phyloP scores from a whole-genome alignment of 192 early-diverging fungal species.

The Rhizophagus sp. region DNA sequence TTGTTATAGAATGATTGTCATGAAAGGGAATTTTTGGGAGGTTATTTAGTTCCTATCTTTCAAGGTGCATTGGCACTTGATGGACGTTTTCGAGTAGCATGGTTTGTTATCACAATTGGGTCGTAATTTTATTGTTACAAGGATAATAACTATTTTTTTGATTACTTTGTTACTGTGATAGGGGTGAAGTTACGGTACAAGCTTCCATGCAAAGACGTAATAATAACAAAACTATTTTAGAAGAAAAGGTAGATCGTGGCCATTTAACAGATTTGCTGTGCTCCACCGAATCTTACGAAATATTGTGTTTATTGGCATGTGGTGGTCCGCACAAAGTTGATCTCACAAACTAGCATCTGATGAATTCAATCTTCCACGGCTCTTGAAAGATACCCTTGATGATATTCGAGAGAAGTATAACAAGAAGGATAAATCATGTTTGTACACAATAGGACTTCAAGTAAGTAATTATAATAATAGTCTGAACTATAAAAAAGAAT shows the following conservation, averaged over 20 bases:
- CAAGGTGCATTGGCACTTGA: conserved; percentile 32
- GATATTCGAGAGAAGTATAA: conserved; percentile 2
- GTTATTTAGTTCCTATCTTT: conserved; percentile 33
- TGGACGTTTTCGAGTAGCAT: conserved; percentile 19
- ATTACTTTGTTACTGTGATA: not conserved
- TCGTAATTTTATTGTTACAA: too few relatives aligned
- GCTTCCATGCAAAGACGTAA: conserved; percentile 19
- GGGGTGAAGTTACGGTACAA: conserved; percentile 13
- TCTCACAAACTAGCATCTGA: conserved; percentile 16
- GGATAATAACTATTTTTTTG: too few relatives aligned
- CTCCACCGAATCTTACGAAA: conserved; percentile 9
- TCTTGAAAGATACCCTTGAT: not conserved
- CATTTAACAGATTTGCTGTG: conserved; percentile 29
- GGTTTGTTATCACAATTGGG: conserved; percentile 22
- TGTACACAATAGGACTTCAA: conserved; percentile 29
- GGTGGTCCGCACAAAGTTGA: conserved; percentile 24
- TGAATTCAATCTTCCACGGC: not conserved
- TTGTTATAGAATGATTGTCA: conserved; percentile 25
- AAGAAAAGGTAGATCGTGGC: conserved; percentile 24
- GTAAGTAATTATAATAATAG: conserved; percentile 24
- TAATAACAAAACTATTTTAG: conserved; percentile 23
- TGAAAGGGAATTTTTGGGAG: conserved; percentile 27
- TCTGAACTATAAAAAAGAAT: conserved; percentile 6
- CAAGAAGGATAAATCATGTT: conserved; percentile 5
- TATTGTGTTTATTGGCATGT: conserved; percentile 31